Conservation (phyloP, 768 basidiomycete species). For the Pholiota microspora region DNA sequence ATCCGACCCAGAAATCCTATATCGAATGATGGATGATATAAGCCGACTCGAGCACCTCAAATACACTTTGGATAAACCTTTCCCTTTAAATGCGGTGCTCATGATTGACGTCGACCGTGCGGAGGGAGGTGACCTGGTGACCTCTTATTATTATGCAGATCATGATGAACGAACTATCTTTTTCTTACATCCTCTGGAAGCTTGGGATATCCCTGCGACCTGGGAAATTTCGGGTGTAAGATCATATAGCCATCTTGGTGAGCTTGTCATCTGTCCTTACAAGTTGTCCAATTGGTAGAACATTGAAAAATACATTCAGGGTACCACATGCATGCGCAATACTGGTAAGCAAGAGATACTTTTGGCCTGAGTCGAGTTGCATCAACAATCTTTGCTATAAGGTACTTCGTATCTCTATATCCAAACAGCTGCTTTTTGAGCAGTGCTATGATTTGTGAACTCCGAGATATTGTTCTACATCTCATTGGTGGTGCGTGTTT, state of each 20-base stretch:
- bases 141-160: slow-evolving; percentile 33
- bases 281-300: too few relatives aligned
- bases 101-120: slow-evolving; percentile 39
- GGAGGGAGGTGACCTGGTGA: slow-evolving; percentile 22
- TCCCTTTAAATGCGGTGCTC: slow-evolving; percentile 38
- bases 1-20: slow-evolving; percentile 31
- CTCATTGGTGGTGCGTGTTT: slow-evolving; percentile 31
- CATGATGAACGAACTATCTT: slow-evolving; percentile 47
- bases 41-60: slow-evolving; percentile 27
- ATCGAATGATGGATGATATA: slow-evolving; percentile 36
- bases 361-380: too few relatives aligned
- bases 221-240: slow-evolving; percentile 35
- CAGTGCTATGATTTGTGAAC: slow-evolving; percentile 26
- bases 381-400: slow-evolving; percentile 5
- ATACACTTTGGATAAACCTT: slow-evolving; percentile 17
- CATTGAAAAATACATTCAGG: slow-evolving; percentile 20
- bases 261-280: slow-evolving; percentile 12
- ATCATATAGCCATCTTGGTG: slow-evolving; percentile 38
- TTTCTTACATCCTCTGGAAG: slow-evolving; percentile 47
- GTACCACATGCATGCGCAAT: slow-evolving; percentile 37
- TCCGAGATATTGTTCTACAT: slow-evolving; percentile 37
- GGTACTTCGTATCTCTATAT: slow-evolving; percentile 36
- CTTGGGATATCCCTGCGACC: slow-evolving; percentile 26
- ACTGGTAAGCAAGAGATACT: slow-evolving; percentile 30
- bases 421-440: slow-evolving; percentile 28